A percentile compares a stretch with the other conserved stretches of the same genome.
Conservation (phyloP, 1,284 basidiomycete genomes). For the Tilletia indica region DNA sequence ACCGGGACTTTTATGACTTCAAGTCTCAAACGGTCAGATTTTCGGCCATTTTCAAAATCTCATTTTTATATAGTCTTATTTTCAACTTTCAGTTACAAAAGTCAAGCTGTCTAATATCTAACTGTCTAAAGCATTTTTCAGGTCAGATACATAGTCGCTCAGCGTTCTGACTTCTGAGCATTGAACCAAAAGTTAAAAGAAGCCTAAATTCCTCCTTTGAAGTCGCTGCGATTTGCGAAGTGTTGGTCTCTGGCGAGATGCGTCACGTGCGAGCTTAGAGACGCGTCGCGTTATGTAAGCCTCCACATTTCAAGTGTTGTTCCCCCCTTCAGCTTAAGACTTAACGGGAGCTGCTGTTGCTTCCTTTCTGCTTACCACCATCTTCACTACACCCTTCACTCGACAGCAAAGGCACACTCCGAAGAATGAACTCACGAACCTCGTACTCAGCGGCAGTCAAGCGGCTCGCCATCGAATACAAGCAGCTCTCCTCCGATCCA, state of each 20-base stretch:
- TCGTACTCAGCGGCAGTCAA: constrained; percentile 60
- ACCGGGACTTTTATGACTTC: too few species aligned
- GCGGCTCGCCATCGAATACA: constrained; percentile 56
- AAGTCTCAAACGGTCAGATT: too few species aligned
- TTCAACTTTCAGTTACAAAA: too few species aligned
- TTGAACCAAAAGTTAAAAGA: too few species aligned
- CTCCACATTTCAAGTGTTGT: background rate
- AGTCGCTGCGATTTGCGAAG: background rate
- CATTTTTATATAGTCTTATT: too few species aligned
- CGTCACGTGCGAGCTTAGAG: background rate
- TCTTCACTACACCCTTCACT: background rate
- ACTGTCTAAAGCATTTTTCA: too few species aligned
- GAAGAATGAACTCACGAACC: constrained; percentile 14
- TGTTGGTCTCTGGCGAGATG: background rate
- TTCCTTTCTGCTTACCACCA: background rate
- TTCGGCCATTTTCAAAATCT: too few species aligned
- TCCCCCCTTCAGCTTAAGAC: background rate
- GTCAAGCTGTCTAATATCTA: too few species aligned
- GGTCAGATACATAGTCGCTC: too few species aligned
- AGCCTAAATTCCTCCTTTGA: too few species aligned
- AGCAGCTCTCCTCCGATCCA: constrained; percentile 52
- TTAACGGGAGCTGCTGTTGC: background rate
- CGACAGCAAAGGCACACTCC: background rate
- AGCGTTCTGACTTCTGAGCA: too few species aligned
- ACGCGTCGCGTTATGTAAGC: background rate